Evolutionary conservation across 2,329 filamentous ascomycete genomes (phyloP), one percentile per base, ranked within the genome.

Genomic region (Hypoxylon sp.): DNA sequence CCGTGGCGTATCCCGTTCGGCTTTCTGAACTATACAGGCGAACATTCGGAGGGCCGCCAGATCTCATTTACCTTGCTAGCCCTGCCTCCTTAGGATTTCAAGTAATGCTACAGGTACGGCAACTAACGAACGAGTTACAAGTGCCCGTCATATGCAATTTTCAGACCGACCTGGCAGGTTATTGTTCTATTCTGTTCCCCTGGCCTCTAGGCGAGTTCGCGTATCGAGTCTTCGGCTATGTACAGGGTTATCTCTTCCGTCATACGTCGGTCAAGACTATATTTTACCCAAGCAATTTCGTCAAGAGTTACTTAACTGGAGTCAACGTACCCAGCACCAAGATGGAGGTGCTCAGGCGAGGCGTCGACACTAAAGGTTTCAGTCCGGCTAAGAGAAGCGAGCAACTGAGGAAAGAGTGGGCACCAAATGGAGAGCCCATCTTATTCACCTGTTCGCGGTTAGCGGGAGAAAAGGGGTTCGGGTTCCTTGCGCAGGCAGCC

Each of bases 1-100:
- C 89, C 8, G 86, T 92, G 24, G 90, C 90, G 11, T 92, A 92
- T 70, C 90, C 90, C 0, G 90, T 92, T 62, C 86, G 89, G 22
- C 83, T 92, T 33, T 88, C 88, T 2, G 82, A 85, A 3, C 80
- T 92, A 39, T 91, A 88, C 77, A 80, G 82, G 4, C 83, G 84
- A 50, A 89, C 90, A 0, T 92, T 91, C 76, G 83, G 86, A 44
- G 75, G 76, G 1, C 80, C 81, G 2, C 90, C 90, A 0, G 90
- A 92, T 73, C 79, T 92, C 42, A 88, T 92, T 73, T 92, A 92
- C 73, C 82, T 92, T 11, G 90, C 90, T 1, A 91, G 88, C 47
- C 90, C 90, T 0, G 91, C 90, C 1, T 91, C 88, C 4, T 81
- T 92, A 2, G 90, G 91, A 3, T 92, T 92, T 73, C 90, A 92